A percentile compares a stretch with the other conserved stretches of the same genome.
phyloP scores from a whole-genome alignment of 1,284 basidiomycete species.

The Ceratobasidium sp. region DNA sequence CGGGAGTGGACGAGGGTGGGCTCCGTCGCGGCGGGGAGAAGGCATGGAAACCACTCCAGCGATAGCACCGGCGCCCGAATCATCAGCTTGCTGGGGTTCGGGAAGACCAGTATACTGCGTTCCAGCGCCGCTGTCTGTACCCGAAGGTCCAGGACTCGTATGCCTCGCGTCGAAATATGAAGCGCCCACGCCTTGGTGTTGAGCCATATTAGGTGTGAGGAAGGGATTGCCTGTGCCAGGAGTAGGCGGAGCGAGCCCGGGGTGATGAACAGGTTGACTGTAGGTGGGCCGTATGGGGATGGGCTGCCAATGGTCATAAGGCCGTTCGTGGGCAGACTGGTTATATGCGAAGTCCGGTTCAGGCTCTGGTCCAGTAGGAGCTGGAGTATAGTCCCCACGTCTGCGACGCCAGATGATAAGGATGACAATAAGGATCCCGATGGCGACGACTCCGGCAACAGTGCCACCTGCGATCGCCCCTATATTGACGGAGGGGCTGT shows the following conservation, averaged over 20 bases:
- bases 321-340: background rate
- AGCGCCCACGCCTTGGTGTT: slow-evolving; percentile 21
- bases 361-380: background rate
- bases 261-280: background rate
- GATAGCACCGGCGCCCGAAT: background rate
- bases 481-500: background rate
- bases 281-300: background rate
- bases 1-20: slow-evolving; percentile 11
- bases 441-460: slow-evolving; percentile 18
- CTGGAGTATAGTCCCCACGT: background rate
- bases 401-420: slow-evolving; percentile 11
- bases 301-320: background rate
- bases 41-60: background rate
- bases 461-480: slow-evolving; percentile 27
- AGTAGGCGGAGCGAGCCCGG: slow-evolving; percentile 5
- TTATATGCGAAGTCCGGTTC: background rate
- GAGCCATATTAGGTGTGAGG: slow-evolving; percentile 30
- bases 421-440: background rate
- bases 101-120: slow-evolving; percentile 23
- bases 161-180: background rate
- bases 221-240: slow-evolving; percentile 20
- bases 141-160: background rate
- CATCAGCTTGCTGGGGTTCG: slow-evolving; percentile 8
- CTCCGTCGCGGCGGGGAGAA: background rate
- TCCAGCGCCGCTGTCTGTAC: background rate